phyloP scores from a whole-genome alignment of 2,329 filamentous ascomycete species.

The Thielaviopsis euricoi region DNA sequence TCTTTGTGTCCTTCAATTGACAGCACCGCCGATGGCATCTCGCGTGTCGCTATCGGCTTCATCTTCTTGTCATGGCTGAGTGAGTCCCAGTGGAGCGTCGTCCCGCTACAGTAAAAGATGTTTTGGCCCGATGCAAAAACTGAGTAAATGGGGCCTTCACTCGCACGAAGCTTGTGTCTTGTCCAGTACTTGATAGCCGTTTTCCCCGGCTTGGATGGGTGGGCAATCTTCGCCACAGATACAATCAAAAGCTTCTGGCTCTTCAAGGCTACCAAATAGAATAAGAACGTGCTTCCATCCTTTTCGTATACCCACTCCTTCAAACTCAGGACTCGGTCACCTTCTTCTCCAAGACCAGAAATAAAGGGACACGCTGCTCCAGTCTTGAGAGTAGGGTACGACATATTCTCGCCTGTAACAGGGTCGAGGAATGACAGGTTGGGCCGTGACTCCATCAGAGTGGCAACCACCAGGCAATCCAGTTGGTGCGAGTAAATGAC shows the following conservation, averaged over 20 bases:
- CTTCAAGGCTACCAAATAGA: conserved; percentile 43
- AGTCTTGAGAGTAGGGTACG: conserved; percentile 26
- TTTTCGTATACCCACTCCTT: conserved; percentile 47
- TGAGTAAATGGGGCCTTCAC: conserved; percentile 35
- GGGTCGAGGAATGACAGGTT: conserved; percentile 41
- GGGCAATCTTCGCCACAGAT: conserved; percentile 18
- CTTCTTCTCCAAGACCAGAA: conserved; percentile 36
- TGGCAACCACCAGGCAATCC: conserved; percentile 36
- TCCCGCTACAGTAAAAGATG: conserved; percentile 39
- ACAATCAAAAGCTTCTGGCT: conserved; percentile 40
- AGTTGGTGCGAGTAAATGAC: conserved; percentile 38
- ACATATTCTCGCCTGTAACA: conserved; percentile 35
- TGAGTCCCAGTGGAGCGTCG: conserved; percentile 36
- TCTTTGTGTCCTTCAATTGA: conserved; percentile 30
- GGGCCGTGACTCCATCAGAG: conserved; percentile 25
- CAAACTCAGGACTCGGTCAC: conserved; percentile 43
- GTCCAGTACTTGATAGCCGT: conserved; percentile 35
- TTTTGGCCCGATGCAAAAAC: conserved; percentile 37
- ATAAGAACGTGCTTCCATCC: conserved; percentile 41
- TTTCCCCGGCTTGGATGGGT: conserved; percentile 13
- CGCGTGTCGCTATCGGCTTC: conserved; percentile 27
- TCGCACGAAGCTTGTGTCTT: conserved; percentile 29
- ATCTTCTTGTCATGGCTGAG: conserved; percentile 35
- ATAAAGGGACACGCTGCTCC: conserved; percentile 30
- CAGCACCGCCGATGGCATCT: conserved; percentile 36